phyloP scores from a whole-genome alignment of 2,329 filamentous ascomycete genomes.

The Ascochyta lentis region DNA sequence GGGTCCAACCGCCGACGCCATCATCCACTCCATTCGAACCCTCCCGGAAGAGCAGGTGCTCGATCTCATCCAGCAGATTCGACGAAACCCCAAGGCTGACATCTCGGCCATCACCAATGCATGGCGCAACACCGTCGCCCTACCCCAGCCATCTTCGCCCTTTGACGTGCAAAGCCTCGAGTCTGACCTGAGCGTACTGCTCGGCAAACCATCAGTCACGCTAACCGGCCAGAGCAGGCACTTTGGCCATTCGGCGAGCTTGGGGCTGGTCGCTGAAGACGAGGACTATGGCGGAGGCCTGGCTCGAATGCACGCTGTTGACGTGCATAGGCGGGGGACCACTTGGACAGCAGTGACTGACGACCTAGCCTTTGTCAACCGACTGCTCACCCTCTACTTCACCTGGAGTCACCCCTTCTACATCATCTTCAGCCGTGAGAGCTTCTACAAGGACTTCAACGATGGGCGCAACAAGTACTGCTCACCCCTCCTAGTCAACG shows the following conservation, averaged over 20 bases:
- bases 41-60: constrained; percentile 55
- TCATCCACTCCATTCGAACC: constrained; percentile 53
- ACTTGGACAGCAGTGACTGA: constrained; percentile 68
- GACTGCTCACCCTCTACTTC: constrained; percentile 72
- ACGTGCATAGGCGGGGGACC: constrained; percentile 27
- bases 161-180: constrained; percentile 40
- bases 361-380: constrained; percentile 66
- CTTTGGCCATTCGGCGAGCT: constrained; percentile 48
- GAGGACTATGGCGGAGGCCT: constrained; percentile 38
- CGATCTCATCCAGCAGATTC: constrained; percentile 53
- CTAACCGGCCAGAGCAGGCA: constrained; percentile 44
- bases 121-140: constrained; percentile 48
- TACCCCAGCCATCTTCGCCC: constrained; percentile 36
- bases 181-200: constrained; percentile 45
- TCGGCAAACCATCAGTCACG: constrained; percentile 47
- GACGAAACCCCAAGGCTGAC: constrained; percentile 50
- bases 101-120: constrained; percentile 50
- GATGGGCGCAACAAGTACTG: constrained; percentile 69
- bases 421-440: constrained; percentile 73
- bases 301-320: constrained; percentile 18
- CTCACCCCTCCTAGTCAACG: constrained; percentile 71
- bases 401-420: constrained; percentile 77
- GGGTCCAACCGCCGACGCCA: constrained; percentile 41
- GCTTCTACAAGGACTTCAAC: constrained; percentile 71
- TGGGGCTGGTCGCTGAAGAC: constrained; percentile 46